Percentiles rank a stretch among this genome's conserved stretches.
Evolutionary conservation across 192 early-diverging fungal species (phyloP).

Genomic region (Coemansia sp.): DNA sequence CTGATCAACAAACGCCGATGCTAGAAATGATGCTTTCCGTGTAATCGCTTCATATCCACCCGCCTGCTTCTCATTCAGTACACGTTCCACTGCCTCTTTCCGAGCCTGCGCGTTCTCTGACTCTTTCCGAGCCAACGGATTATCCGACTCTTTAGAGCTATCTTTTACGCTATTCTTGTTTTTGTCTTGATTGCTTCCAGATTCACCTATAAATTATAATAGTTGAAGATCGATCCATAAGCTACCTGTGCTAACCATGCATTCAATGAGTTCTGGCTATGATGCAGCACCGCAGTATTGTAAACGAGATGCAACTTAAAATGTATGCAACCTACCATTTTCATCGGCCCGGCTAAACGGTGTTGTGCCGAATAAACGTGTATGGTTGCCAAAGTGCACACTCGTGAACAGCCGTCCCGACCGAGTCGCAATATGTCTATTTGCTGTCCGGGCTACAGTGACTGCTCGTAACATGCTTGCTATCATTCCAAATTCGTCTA

Average conservation of each 20-base stretch:
- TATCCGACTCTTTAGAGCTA: background rate
- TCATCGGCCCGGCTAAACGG: background rate
- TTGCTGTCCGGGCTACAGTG: background rate
- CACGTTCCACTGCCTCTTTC: conserved; percentile 17
- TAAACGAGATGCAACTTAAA: background rate
- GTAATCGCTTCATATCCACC: background rate
- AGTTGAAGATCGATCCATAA: background rate
- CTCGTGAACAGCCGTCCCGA: background rate
- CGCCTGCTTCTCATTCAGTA: conserved; percentile 14
- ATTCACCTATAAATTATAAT: background rate
- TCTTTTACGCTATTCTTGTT: background rate
- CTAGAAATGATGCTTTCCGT: conserved; percentile 6
- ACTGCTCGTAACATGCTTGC: background rate
- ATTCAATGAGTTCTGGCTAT: background rate
- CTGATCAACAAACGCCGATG: conserved; percentile 34
- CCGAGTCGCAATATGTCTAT: background rate
- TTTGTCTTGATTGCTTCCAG: background rate
- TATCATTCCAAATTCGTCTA: background rate
- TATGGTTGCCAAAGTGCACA: background rate
- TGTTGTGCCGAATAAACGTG: background rate
- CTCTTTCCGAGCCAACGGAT: conserved; percentile 1
- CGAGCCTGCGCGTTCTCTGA: conserved; percentile 21
- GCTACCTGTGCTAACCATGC: background rate
- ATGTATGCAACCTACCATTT: background rate
- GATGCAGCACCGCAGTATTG: background rate